phyloP scores from a whole-genome alignment of 805 yeast genomes.

The Lachancea nothofagi region DNA sequence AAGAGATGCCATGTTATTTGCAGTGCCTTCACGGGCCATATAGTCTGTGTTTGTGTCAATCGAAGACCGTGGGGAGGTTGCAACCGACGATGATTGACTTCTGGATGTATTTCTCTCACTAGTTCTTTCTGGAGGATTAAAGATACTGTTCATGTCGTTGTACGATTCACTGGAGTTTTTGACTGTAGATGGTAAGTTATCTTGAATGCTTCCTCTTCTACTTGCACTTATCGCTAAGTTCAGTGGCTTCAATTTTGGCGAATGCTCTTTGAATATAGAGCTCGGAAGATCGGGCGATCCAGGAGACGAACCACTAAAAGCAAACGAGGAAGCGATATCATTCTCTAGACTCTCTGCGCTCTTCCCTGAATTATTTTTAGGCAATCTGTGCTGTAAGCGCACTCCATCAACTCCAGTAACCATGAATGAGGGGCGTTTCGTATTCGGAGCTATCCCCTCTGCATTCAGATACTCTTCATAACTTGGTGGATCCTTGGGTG shows the following conservation, averaged over 20 bases:
- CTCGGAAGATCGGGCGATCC: constrained; percentile 32
- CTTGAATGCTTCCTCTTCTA: constrained; percentile 18
- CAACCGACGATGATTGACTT: constrained; percentile 13
- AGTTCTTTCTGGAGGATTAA: constrained; percentile 13
- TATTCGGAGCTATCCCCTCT: constrained; percentile 9
- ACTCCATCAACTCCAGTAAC: constrained; percentile 4
- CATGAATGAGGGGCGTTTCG: constrained; percentile 2
- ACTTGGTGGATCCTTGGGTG: constrained; percentile 13
- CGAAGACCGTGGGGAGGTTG: constrained; percentile 22
- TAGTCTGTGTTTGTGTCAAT: constrained; percentile 14
- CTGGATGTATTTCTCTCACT: constrained; percentile 6
- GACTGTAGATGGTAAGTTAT: constrained; percentile 27
- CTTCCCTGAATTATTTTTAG: constrained; percentile 9
- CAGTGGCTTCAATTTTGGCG: constrained; percentile 29
- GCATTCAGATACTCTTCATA: constrained; percentile 11
- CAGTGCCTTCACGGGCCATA: constrained; percentile 5
- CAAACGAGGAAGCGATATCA: constrained; percentile 31
- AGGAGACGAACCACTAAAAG: constrained; percentile 27
- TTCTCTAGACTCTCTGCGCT: constrained; percentile 13
- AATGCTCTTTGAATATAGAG: constrained; percentile 26
- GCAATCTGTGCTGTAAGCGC: not conserved
- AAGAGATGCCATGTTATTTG: constrained; percentile 28
- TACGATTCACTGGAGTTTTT: constrained; percentile 23
- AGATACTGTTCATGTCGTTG: constrained; percentile 25
- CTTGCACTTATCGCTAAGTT: constrained; percentile 6